phyloP scores from a whole-genome alignment of 805 yeast species.

The Lachancea lanzarotensis region DNA sequence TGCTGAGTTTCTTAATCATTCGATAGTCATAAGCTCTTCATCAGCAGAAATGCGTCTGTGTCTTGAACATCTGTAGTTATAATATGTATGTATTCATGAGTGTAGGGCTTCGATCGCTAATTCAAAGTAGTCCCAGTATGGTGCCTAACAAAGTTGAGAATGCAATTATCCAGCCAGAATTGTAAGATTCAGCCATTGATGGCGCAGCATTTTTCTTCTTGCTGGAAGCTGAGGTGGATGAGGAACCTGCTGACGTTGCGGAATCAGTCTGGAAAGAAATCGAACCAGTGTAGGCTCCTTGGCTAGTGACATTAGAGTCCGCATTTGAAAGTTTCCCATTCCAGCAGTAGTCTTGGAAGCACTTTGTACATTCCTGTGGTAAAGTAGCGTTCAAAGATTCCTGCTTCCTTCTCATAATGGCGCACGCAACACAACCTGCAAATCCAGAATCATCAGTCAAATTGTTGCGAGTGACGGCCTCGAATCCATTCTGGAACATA shows the following conservation, averaged over 20 bases:
- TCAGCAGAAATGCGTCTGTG: too few relatives aligned
- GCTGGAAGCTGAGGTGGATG: conserved; percentile 5
- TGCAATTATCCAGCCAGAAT: conserved; percentile 1
- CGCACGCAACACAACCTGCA: conserved; percentile 76
- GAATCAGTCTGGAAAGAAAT: conserved; percentile 9
- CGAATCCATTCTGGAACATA: conserved; percentile 70
- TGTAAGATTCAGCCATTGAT: neutral
- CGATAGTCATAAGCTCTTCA: too few relatives aligned
- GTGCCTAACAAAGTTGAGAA: conserved; percentile 2
- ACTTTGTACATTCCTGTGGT: conserved; percentile 60
- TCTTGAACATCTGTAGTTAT: too few relatives aligned
- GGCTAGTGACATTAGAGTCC: conserved; percentile 24
- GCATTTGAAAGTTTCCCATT: conserved; percentile 40
- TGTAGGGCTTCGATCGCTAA: neutral
- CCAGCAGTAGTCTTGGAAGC: conserved; percentile 68
- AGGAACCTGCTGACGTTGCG: conserved; percentile 9
- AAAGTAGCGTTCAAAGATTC: conserved; percentile 59
- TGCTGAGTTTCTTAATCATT: too few relatives aligned
- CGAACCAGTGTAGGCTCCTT: conserved; percentile 13
- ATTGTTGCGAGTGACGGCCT: conserved; percentile 60
- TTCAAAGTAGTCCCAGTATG: conserved; percentile 1
- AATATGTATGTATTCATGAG: neutral
- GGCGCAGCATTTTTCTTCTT: conserved; percentile 3
- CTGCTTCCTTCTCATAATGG: conserved; percentile 69
- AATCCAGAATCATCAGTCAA: conserved; percentile 62